A percentile compares a stretch with the other conserved stretches of the same genome.
phyloP scores from a whole-genome alignment of 176 grass and related monocot species.

The Juncus inflexus region DNA sequence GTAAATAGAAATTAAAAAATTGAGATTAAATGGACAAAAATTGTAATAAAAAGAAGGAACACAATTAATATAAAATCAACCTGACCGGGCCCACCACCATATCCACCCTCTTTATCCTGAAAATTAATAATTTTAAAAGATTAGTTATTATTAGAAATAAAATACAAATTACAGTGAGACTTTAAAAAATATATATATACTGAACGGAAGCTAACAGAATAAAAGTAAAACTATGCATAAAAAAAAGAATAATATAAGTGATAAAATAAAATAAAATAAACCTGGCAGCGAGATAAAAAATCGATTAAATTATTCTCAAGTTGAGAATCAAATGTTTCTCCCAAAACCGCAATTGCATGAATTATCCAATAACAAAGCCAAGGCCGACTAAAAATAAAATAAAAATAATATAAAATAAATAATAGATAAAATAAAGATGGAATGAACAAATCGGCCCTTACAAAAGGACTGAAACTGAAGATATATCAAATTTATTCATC shows the following conservation, averaged over 20 bases:
- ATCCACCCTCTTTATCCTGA: slow-evolving; percentile 89
- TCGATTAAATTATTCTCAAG: slow-evolving; percentile 60
- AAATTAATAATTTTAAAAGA: slow-evolving; percentile 30
- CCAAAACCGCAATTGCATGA: slow-evolving; percentile 63
- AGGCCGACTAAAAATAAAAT: slow-evolving; percentile 59
- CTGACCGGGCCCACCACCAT: slow-evolving; percentile 91
- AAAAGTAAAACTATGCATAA: not conserved
- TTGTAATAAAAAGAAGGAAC: slow-evolving; percentile 2
- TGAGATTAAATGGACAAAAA: no score
- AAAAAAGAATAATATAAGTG: slow-evolving; percentile 3
- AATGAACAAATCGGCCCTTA: no score
- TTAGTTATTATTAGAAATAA: slow-evolving; percentile 15
- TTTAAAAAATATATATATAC: not conserved
- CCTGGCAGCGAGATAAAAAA: slow-evolving; percentile 87
- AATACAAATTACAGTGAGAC: not conserved
- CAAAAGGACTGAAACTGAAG: no score
- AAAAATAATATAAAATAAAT: not conserved
- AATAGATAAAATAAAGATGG: not conserved
- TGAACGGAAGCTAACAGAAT: no score
- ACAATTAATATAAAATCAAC: slow-evolving; percentile 36
- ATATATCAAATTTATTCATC: no score
- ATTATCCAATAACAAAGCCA: slow-evolving; percentile 98
- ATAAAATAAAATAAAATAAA: slow-evolving; percentile 25
- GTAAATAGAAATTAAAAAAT: not conserved
- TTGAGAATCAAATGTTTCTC: slow-evolving; percentile 65